These are phyloP conservation scores for Nidularia pulvinata DNA, from an alignment of 768 basidiomycete species.

Conservation along the genomic window DNA sequence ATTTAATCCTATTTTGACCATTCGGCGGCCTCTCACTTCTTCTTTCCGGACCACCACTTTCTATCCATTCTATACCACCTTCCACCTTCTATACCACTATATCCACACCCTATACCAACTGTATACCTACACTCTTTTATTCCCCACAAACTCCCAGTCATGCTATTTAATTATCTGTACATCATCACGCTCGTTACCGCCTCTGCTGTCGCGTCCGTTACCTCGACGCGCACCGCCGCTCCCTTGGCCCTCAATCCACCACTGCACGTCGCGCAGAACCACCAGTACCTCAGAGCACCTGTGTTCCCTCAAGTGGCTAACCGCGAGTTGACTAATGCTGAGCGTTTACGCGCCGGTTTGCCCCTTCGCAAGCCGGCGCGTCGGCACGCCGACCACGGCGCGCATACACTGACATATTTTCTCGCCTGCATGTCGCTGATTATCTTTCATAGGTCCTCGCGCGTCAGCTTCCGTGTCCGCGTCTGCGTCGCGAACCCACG, in stretches of 20 bases:
- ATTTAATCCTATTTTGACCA: not conserved
- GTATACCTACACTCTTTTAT: not conserved
- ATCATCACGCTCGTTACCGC: not conserved
- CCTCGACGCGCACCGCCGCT: not conserved
- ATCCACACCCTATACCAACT: not conserved
- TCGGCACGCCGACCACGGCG: not conserved
- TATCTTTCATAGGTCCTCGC: not conserved
- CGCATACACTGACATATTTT: not conserved
- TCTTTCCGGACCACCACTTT: not conserved
- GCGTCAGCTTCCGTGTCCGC: not conserved
- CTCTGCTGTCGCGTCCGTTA: not conserved
- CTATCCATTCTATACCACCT: not conserved
- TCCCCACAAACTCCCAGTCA: not conserved
- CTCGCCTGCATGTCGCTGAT: not conserved
- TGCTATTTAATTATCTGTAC: not conserved
- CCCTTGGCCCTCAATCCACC: not conserved
- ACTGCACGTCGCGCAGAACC: not conserved
- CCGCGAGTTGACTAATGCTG: constrained; percentile 7
- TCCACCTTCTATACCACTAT: not conserved
- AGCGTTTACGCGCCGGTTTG: constrained; percentile 5
- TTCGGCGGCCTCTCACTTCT: not conserved
- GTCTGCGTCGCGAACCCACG: not conserved
- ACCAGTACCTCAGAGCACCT: not conserved
- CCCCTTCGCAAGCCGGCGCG: constrained; percentile 5
- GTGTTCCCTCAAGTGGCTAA: constrained; percentile 3